Evolutionary conservation across 371 early-diverging fungal genomes (phyloP).

Genomic region (Zancudomyces culisetae): DNA sequence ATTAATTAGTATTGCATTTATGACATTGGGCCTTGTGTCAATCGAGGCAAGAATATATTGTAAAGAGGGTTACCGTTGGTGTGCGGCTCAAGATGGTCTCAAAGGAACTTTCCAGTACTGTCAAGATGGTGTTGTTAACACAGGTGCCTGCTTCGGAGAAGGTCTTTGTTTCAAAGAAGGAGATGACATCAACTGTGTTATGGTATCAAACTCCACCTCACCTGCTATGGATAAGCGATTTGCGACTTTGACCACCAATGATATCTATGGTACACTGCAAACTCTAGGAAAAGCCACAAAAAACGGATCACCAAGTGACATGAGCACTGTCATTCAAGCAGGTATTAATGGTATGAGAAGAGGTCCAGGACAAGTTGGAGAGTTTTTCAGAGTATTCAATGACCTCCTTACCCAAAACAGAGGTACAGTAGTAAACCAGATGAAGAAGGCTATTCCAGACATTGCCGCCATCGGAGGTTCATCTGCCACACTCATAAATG

Average conservation of each 20-base stretch:
- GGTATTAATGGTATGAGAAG: neutral
- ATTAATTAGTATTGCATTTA: too few relatives aligned
- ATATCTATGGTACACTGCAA: conserved; percentile 1
- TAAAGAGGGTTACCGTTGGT: neutral
- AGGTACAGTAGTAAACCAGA: neutral
- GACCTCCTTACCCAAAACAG: neutral
- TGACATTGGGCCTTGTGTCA: too few relatives aligned
- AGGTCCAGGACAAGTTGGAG: neutral
- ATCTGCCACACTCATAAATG: neutral
- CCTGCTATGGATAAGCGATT: neutral
- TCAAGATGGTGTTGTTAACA: neutral
- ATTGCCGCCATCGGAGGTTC: neutral
- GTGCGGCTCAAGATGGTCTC: neutral
- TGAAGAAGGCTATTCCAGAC: neutral
- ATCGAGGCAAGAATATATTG: neutral
- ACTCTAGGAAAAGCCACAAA: neutral
- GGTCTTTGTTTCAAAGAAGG: neutral
- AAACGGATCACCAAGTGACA: neutral
- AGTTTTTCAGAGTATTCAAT: neutral
- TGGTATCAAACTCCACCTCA: neutral
- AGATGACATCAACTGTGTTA: neutral
- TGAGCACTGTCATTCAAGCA: neutral
- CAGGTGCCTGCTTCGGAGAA: neutral
- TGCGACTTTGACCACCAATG: neutral
- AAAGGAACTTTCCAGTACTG: neutral